Evolutionary conservation across 805 yeast species (phyloP), one percentile per base, ranked within the genome.

Genomic region (Candida coquimbonensis): DNA sequence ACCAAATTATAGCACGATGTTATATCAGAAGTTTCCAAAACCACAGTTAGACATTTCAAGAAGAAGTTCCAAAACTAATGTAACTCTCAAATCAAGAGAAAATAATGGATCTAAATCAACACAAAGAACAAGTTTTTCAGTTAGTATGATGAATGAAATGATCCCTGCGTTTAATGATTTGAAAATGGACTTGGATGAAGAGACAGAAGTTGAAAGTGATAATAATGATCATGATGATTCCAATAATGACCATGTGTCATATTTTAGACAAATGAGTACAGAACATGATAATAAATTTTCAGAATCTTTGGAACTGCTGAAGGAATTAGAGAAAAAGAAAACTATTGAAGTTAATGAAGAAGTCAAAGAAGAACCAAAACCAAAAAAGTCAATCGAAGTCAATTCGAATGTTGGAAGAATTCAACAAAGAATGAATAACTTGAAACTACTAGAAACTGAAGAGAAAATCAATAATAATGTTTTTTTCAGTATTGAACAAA

Each of bases 101-200:
- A 5, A 32, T 32, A 11, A 33, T 16, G 42, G 44, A 3, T 26
- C 42, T 25, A 25, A n/a, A 11, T 25, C 43, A 7, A 21, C 40
- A 14, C 33, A 32, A 27, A 24, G 38, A 32, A 33, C 41, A 14
- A 38, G 38, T 11, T 16, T 38, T 38, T 47, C 48, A 11, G 50
- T 56, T 4, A 43, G 53, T 1, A 51, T 55, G 55, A 53, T 49
- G 11, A 51, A 54, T 39, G 61, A 52, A 9, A 21, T 56, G 29
- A 48, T 57, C 3, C 61, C 61, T 1, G 61, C 61, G 3, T 57
- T 57, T 38, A 52, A 49, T 29, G 53, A 49, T 26, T 36, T 57
- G 47, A 54, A 49, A 35, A 55, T 57, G 47, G 61, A 56, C 25
- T 9, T 57, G 5, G 56, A 37, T 17, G 45, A 45, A 5, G 49